Evolutionary conservation across 371 early-diverging fungal species (phyloP).

Genomic region (Batkoa obscura): DNA sequence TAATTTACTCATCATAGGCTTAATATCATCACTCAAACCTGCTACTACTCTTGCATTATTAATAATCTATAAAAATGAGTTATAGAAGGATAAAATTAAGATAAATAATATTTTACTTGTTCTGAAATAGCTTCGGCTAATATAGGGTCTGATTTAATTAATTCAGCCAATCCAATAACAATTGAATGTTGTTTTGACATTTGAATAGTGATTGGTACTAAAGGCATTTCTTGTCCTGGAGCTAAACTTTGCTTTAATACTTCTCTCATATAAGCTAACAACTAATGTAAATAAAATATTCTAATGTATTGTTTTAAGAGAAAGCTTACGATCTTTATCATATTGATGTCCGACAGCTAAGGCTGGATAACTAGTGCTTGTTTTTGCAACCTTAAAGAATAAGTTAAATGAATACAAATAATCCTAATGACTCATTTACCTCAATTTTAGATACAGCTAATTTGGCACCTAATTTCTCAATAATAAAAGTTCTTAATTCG

Average conservation of each 20-base stretch:
- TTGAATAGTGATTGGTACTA: slow-evolving; percentile 44
- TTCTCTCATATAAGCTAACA: background rate
- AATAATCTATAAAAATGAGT: no score
- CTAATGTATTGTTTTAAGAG: background rate
- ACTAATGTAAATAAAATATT: background rate
- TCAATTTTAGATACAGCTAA: slow-evolving; percentile 51
- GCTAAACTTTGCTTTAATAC: slow-evolving; percentile 7
- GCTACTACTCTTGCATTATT: slow-evolving; percentile 65
- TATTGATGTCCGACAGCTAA: slow-evolving; percentile 58
- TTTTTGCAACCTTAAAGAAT: slow-evolving; percentile 15
- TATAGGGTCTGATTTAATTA: slow-evolving; percentile 33
- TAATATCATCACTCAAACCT: slow-evolving; percentile 56
- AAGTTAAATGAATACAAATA: background rate
- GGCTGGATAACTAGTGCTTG: slow-evolving; percentile 46
- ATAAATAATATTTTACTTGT: no score
- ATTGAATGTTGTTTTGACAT: slow-evolving; percentile 71
- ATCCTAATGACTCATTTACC: background rate
- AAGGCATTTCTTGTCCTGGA: slow-evolving; percentile 19
- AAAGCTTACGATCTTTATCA: slow-evolving; percentile 44
- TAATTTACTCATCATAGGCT: slow-evolving; percentile 50
- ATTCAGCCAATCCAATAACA: slow-evolving; percentile 38
- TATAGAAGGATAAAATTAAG: no score
- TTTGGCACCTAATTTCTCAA: slow-evolving; percentile 31
- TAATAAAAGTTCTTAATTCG: slow-evolving; percentile 44
- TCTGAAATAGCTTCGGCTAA: slow-evolving; percentile 41